Evolutionary conservation across 768 basidiomycete genomes (phyloP).

Genomic region (Naganishia vaughanmartiniae): DNA sequence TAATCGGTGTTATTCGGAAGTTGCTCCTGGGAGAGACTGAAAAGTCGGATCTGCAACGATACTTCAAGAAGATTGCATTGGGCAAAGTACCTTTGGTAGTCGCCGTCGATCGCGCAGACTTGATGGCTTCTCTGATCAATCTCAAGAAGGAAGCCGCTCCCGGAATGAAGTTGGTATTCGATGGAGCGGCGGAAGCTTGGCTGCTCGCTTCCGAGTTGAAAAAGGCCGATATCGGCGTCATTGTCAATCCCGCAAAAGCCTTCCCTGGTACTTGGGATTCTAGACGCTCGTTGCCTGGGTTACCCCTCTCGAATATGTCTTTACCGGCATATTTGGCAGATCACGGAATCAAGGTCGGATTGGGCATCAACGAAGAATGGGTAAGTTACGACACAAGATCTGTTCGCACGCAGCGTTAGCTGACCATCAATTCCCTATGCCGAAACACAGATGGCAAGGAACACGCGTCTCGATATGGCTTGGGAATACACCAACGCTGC

Average conservation of each 20-base stretch:
- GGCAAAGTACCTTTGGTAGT: constrained; percentile 65
- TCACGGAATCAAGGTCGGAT: constrained; percentile 61
- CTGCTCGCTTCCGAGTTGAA: constrained; percentile 68
- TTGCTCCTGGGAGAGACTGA: constrained; percentile 59
- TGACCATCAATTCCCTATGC: not conserved
- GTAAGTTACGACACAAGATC: constrained; percentile 51
- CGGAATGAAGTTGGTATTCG: constrained; percentile 53
- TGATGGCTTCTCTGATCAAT: constrained; percentile 64
- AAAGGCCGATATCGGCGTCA: constrained; percentile 65
- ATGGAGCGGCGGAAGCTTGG: constrained; percentile 49
- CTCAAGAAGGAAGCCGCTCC: constrained; percentile 66
- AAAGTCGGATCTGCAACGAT: constrained; percentile 55
- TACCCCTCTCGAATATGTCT: constrained; percentile 65
- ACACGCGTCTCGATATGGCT: constrained; percentile 27
- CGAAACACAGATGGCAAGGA: constrained; percentile 21
- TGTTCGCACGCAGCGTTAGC: not conserved
- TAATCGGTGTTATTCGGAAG: constrained; percentile 69
- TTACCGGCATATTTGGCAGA: constrained; percentile 63
- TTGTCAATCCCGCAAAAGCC: constrained; percentile 65
- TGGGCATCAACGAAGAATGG: constrained; percentile 65
- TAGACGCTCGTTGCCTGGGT: constrained; percentile 65
- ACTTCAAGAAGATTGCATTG: constrained; percentile 59
- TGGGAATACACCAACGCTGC: constrained; percentile 50
- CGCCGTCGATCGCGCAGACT: constrained; percentile 64
- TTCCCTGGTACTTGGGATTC: constrained; percentile 73